phyloP scores from a whole-genome alignment of 1,284 basidiomycete species.

The Irpex sp. region DNA sequence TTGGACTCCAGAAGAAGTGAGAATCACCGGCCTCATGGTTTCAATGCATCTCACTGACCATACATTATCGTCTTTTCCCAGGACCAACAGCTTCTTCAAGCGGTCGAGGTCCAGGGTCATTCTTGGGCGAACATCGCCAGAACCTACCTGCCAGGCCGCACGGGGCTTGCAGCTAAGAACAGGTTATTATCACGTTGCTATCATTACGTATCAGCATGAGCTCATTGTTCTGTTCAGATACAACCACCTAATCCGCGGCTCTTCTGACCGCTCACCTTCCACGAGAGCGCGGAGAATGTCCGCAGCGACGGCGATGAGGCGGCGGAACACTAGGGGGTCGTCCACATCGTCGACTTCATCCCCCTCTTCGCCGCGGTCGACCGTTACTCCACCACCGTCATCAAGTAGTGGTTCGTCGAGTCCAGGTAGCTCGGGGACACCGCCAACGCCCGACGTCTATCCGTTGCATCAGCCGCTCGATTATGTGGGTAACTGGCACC shows the following conservation, averaged over 20 bases:
- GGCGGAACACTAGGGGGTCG: conserved; percentile 14
- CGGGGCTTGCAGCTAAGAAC: conserved; percentile 56
- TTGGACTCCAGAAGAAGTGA: conserved; percentile 50
- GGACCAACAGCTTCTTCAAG: conserved; percentile 48
- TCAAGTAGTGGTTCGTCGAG: conserved; percentile 10
- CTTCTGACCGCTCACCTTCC: conserved; percentile 15
- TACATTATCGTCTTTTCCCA: conserved; percentile 17
- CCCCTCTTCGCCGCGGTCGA: conserved; percentile 11
- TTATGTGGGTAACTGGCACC: conserved; percentile 4
- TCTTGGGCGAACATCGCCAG: conserved; percentile 59
- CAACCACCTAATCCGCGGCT: conserved; percentile 19
- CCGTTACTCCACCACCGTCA: conserved; percentile 11
- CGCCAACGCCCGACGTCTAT: conserved; percentile 9
- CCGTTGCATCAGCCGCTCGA: conserved; percentile 10
- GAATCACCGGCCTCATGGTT: conserved; percentile 12
- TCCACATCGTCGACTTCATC: conserved; percentile 10
- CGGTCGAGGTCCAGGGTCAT: conserved; percentile 50
- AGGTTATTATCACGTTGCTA: conserved; percentile 31
- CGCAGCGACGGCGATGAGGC: conserved; percentile 13
- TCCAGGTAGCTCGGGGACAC: conserved; percentile 9
- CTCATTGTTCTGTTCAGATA: conserved; percentile 12
- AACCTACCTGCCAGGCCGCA: conserved; percentile 53
- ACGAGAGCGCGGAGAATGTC: conserved; percentile 13
- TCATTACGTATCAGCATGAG: neutral
- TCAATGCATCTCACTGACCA: neutral